These are phyloP conservation scores for Tuber umbilicatum DNA, from an alignment of 495 filamentous ascomycete genomes.

Conservation along the genomic window DNA sequence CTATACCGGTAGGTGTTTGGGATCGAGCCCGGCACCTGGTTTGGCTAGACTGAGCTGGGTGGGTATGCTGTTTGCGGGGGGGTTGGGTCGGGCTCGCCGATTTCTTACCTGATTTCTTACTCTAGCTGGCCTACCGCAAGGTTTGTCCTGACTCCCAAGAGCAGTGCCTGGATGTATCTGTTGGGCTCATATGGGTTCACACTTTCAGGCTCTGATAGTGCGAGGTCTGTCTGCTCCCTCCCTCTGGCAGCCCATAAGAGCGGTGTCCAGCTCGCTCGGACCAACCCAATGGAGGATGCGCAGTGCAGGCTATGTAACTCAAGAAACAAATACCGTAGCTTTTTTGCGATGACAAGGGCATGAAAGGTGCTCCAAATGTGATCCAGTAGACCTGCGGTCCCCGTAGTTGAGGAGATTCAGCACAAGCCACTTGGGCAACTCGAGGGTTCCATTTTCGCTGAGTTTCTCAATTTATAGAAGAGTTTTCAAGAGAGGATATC, in stretches of 20 bases:
- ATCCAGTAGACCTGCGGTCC: neutral
- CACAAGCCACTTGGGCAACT: neutral
- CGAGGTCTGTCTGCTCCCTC: neutral
- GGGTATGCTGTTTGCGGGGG: no score
- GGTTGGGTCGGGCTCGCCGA: no score
- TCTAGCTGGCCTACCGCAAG: no score
- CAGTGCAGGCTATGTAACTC: neutral
- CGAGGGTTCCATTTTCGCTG: neutral
- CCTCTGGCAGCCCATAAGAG: neutral
- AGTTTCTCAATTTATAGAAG: neutral
- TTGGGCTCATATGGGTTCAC: neutral
- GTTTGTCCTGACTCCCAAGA: neutral
- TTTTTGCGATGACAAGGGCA: neutral
- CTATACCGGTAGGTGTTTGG: no score
- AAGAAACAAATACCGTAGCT: neutral
- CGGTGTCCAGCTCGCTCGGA: neutral
- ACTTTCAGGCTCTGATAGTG: neutral
- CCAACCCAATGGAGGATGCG: neutral
- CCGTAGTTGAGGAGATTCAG: neutral
- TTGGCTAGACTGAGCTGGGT: no score
- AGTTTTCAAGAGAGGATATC: neutral
- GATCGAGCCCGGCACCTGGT: no score
- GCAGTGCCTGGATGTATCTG: neutral
- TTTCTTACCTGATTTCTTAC: no score
- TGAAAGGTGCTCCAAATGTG: neutral